A percentile compares a stretch with the other conserved stretches of the same genome.
These are phyloP conservation scores for Penicillium psychrofluorescens DNA, from an alignment of 495 filamentous ascomycete genomes.

Conservation along the genomic window DNA sequence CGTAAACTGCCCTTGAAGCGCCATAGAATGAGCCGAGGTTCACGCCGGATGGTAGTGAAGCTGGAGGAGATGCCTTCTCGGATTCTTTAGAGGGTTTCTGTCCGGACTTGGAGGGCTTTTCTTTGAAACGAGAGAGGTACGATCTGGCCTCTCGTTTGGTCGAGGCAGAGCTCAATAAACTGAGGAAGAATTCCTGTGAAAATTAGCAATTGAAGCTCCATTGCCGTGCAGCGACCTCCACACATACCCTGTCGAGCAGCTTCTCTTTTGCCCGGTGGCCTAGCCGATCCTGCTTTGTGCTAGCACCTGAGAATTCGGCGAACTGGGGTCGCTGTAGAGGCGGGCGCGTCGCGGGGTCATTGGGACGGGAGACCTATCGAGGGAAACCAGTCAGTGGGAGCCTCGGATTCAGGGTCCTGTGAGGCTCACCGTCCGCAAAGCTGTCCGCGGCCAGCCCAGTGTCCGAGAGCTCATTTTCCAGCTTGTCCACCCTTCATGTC, in stretches of 20 bases:
- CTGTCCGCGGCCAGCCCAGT: conserved; percentile 26
- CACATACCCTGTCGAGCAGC: conserved; percentile 33
- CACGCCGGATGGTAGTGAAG: conserved; percentile 35
- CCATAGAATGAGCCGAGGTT: conserved; percentile 59
- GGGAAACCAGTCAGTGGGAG: conserved; percentile 7
- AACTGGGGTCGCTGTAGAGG: conserved; percentile 17
- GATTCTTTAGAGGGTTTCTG: conserved; percentile 11
- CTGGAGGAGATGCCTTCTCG: conserved; percentile 11
- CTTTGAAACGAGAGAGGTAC: conserved; percentile 74
- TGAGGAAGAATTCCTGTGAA: conserved; percentile 72
- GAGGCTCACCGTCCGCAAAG: conserved; percentile 19
- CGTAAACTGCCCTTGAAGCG: conserved; percentile 50
- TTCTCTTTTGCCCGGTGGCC: conserved; percentile 43
- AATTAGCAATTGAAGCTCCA: background rate
- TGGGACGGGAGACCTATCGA: conserved; percentile 16
- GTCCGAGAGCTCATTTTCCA: conserved; percentile 32
- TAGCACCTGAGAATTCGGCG: conserved; percentile 31
- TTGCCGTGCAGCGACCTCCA: no score
- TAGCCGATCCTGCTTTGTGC: conserved; percentile 26
- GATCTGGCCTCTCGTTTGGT: conserved; percentile 87
- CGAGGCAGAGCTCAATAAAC: conserved; percentile 72
- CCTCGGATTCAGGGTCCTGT: background rate
- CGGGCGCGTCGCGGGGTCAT: conserved; percentile 7
- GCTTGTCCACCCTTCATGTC: background rate
- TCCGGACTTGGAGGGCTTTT: conserved; percentile 20